phyloP scores from a whole-genome alignment of 1,139 yeast species.

The Chernovozyma aurita region DNA sequence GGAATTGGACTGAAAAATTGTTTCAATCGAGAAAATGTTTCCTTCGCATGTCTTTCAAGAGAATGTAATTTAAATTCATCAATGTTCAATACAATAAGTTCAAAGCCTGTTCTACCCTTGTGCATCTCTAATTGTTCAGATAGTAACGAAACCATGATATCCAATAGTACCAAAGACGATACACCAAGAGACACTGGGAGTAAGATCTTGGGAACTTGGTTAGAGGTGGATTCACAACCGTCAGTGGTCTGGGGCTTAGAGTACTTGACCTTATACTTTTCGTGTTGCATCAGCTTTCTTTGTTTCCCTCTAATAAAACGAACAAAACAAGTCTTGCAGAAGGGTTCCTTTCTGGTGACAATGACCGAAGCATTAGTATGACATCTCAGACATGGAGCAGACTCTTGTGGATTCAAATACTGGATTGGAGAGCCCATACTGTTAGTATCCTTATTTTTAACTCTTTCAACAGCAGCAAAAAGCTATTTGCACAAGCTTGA shows the following conservation, averaged over 20 bases:
- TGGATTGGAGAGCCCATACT: constrained; percentile 11
- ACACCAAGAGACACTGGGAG: constrained; percentile 63
- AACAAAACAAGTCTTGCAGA: constrained; percentile 67
- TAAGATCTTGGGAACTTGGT: constrained; percentile 43
- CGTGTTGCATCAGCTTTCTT: constrained; percentile 69
- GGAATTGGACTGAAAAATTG: constrained; percentile 19
- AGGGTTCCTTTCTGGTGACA: constrained; percentile 62
- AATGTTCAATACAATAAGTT: constrained; percentile 50
- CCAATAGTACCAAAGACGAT: constrained; percentile 65
- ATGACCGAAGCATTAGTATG: constrained; percentile 41
- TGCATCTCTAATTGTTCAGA: constrained; percentile 58
- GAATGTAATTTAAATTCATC: constrained; percentile 29
- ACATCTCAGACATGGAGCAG: constrained; percentile 46
- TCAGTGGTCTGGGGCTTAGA: constrained; percentile 13
- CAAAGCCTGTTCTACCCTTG: constrained; percentile 67
- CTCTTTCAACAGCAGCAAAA: too few species aligned
- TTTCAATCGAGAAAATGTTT: constrained; percentile 17
- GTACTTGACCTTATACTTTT: constrained; percentile 66
- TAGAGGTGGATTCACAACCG: constrained; percentile 20
- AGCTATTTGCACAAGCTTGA: too few species aligned
- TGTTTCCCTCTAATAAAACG: constrained; percentile 75
- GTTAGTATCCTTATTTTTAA: too few species aligned
- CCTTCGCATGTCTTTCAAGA: constrained; percentile 14
- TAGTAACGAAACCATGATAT: constrained; percentile 57
- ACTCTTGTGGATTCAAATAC: constrained; percentile 13